phyloP scores from a whole-genome alignment of 306 rosid genomes.

The Lotus japonicus region DNA sequence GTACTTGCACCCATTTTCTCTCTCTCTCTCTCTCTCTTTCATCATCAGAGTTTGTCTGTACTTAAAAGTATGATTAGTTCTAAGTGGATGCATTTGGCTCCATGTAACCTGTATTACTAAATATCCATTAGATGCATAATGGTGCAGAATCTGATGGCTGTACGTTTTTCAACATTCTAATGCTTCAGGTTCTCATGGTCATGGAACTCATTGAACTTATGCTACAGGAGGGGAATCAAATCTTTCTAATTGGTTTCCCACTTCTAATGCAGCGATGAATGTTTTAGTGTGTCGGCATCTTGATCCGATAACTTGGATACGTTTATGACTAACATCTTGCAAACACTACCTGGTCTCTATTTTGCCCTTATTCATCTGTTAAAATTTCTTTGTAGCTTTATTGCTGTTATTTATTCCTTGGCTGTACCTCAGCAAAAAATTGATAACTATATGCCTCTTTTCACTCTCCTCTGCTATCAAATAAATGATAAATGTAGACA shows the following conservation, averaged over 20 bases:
- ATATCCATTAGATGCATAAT: constrained; percentile 6
- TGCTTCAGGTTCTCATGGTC: constrained; percentile 20
- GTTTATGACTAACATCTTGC: constrained; percentile 5
- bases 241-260: constrained; percentile 12
- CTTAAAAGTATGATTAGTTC: not conserved
- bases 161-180: not conserved
- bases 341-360: constrained; percentile 14
- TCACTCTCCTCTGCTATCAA: not conserved
- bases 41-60: no score
- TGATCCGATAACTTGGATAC: not conserved
- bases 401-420: constrained; percentile 11
- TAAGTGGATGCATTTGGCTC: not conserved
- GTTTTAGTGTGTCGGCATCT: not conserved
- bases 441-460: not conserved
- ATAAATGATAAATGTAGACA: constrained; percentile 24
- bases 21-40: not conserved
- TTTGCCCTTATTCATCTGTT: constrained; percentile 10
- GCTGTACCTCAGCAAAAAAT: no score
- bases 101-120: not conserved
- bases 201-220: constrained; percentile 11
- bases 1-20: constrained; percentile 1
- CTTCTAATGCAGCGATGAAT: not conserved
- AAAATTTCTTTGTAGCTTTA: not conserved
- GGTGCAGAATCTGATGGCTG: constrained; percentile 23
- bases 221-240: not conserved